Evolutionary conservation across 2,329 filamentous ascomycete species (phyloP).

Genomic region (Hortaea werneckii): DNA sequence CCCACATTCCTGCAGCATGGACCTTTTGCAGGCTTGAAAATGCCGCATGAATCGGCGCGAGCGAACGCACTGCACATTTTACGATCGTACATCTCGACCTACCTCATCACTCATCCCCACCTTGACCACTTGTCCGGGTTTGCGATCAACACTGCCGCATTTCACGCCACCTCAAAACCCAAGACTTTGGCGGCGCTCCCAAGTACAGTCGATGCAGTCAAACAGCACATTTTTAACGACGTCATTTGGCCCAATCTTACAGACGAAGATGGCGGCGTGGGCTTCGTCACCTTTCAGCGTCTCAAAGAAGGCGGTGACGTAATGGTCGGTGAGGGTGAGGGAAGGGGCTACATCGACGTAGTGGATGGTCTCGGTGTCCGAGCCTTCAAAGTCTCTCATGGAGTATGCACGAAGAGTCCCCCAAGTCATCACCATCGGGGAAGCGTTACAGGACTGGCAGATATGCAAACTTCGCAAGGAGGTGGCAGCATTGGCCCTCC

Average conservation of each 20-base stretch:
- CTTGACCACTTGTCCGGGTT: constrained; percentile 88
- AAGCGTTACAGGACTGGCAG: constrained; percentile 31
- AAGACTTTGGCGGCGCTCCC: constrained; percentile 82
- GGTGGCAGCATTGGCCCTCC: constrained; percentile 12
- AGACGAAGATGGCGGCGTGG: constrained; percentile 90
- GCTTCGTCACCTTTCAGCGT: constrained; percentile 80
- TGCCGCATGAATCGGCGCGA: constrained; percentile 55
- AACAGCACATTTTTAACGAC: constrained; percentile 93
- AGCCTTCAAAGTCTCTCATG: constrained; percentile 79
- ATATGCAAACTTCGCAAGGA: constrained; percentile 21
- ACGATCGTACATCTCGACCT: constrained; percentile 69
- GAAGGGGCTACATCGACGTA: constrained; percentile 75
- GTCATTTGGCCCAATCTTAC: constrained; percentile 96
- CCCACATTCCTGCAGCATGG: constrained; percentile 50
- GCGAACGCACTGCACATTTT: constrained; percentile 78
- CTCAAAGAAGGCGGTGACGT: constrained; percentile 82
- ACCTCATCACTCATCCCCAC: constrained; percentile 94
- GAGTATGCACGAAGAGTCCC: constrained; percentile 65
- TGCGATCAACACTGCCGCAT: constrained; percentile 82
- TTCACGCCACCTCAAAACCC: constrained; percentile 63
- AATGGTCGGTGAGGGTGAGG: constrained; percentile 68
- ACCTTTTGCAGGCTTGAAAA: constrained; percentile 68
- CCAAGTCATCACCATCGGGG: constrained; percentile 30
- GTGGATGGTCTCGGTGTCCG: constrained; percentile 84
- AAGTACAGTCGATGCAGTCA: constrained; percentile 83